Evolutionary conservation across 257 asterid genomes (phyloP).

Genomic region (Rubia yunnanensis): DNA sequence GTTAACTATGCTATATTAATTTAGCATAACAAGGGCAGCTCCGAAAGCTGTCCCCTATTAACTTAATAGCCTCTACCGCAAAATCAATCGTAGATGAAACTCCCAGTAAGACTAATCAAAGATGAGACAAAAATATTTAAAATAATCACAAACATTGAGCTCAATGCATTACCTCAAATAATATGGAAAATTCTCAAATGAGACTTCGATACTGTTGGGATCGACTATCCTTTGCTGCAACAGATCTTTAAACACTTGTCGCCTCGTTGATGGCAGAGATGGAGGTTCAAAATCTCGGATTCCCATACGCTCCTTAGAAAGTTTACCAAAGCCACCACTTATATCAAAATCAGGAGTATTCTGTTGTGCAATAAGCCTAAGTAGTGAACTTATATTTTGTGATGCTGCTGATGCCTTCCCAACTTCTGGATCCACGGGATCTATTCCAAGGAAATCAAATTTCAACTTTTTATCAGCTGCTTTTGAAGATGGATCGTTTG

Average conservation of each 20-base stretch:
- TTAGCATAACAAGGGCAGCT: neutral
- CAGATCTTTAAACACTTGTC: slow-evolving; percentile 61
- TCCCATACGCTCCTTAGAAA: slow-evolving; percentile 48
- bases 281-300: slow-evolving; percentile 50
- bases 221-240: slow-evolving; percentile 53
- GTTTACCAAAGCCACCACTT: slow-evolving; percentile 42
- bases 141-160: neutral
- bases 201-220: slow-evolving; percentile 48
- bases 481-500: slow-evolving; percentile 34
- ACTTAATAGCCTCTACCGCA: neutral
- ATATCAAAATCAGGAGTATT: slow-evolving; percentile 43
- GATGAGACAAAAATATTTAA: neutral
- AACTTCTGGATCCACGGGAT: slow-evolving; percentile 34
- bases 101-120: neutral
- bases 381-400: slow-evolving; percentile 45
- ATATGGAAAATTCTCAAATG: slow-evolving; percentile 79
- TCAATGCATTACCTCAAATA: slow-evolving; percentile 58
- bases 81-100: neutral
- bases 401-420: slow-evolving; percentile 39
- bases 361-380: slow-evolving; percentile 44
- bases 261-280: slow-evolving; percentile 46
- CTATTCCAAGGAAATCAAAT: slow-evolving; percentile 17
- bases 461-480: slow-evolving; percentile 36
- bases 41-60: neutral
- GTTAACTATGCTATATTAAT: neutral